These are phyloP conservation scores for Solioccasus polychromus DNA, from an alignment of 768 basidiomycete genomes.

Conservation along the genomic window DNA sequence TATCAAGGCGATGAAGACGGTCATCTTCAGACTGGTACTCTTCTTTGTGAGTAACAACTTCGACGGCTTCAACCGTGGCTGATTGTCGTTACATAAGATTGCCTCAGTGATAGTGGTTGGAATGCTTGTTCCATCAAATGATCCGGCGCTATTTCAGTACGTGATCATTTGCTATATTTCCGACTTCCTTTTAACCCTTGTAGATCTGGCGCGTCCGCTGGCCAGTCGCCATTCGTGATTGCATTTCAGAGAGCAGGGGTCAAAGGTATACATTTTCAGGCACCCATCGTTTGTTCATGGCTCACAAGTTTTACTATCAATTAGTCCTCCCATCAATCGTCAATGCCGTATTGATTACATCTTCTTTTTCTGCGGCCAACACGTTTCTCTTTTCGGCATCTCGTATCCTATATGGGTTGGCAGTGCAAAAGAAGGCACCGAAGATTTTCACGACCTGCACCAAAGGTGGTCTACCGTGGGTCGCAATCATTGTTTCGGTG, in stretches of 20 bases:
- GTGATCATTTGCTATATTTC: background rate
- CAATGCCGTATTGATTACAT: slow-evolving; percentile 70
- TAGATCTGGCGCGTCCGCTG: slow-evolving; percentile 40
- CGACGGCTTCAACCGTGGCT: background rate
- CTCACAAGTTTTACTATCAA: background rate
- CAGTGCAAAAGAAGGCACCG: slow-evolving; percentile 51
- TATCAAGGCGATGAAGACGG: slow-evolving; percentile 67
- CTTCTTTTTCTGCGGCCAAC: slow-evolving; percentile 71
- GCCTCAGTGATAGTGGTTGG: slow-evolving; percentile 51
- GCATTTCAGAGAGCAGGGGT: slow-evolving; percentile 73
- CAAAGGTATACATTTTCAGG: slow-evolving; percentile 41
- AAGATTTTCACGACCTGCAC: slow-evolving; percentile 46
- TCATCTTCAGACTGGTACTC: slow-evolving; percentile 72
- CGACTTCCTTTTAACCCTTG: background rate
- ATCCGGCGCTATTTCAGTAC: slow-evolving; percentile 47
- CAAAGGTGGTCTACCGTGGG: slow-evolving; percentile 48
- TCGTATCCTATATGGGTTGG: slow-evolving; percentile 43
- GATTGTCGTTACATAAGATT: slow-evolving; percentile 13
- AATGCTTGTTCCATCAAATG: slow-evolving; percentile 73
- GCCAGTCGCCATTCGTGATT: slow-evolving; percentile 81
- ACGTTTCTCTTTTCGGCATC: slow-evolving; percentile 39
- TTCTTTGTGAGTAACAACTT: slow-evolving; percentile 14
- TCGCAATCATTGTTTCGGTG: slow-evolving; percentile 32
- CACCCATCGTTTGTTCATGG: slow-evolving; percentile 8
- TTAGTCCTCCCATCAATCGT: slow-evolving; percentile 62